Evolutionary conservation across 2,329 filamentous ascomycete species (phyloP).

Genomic region (Neocucurbitaria cava): DNA sequence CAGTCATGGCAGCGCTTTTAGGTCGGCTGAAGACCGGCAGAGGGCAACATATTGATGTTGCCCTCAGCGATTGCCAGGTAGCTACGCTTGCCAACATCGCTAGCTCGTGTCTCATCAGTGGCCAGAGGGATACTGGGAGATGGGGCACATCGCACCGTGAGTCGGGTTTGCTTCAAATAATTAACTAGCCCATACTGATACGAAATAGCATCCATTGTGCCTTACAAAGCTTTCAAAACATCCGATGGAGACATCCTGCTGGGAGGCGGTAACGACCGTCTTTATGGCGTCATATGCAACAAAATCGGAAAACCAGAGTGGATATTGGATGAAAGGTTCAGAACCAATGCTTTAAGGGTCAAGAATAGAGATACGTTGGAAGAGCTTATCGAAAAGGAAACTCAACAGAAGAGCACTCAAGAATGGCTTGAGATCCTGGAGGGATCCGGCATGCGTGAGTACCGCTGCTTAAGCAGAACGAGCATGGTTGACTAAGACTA

Average conservation of each 20-base stretch:
- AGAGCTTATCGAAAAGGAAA: constrained; percentile 76
- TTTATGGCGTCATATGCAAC: constrained; percentile 67
- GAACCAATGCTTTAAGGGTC: constrained; percentile 66
- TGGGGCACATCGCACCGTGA: constrained; percentile 96
- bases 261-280: constrained; percentile 68
- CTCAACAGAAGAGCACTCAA: constrained; percentile 77
- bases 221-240: constrained; percentile 82
- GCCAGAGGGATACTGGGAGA: constrained; percentile 82
- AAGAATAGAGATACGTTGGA: constrained; percentile 80
- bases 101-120: constrained; percentile 87
- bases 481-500: constrained; percentile 6
- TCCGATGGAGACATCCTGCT: constrained; percentile 68
- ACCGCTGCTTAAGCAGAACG: not conserved
- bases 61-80: constrained; percentile 92
- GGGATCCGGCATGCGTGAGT: constrained; percentile 78
- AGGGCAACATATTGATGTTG: constrained; percentile 92
- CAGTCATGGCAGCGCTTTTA: constrained; percentile 93
- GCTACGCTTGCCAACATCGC: constrained; percentile 95
- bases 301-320: constrained; percentile 65
- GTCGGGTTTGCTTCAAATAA: constrained; percentile 26
- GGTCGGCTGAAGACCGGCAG: constrained; percentile 74
- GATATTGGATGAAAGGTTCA: constrained; percentile 63
- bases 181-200: constrained; percentile 10
- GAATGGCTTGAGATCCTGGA: constrained; percentile 90
- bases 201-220: constrained; percentile 86